Conservation (phyloP, 1,139 yeast species). For the Nakaseomyces kungkrabaensis region DNA sequence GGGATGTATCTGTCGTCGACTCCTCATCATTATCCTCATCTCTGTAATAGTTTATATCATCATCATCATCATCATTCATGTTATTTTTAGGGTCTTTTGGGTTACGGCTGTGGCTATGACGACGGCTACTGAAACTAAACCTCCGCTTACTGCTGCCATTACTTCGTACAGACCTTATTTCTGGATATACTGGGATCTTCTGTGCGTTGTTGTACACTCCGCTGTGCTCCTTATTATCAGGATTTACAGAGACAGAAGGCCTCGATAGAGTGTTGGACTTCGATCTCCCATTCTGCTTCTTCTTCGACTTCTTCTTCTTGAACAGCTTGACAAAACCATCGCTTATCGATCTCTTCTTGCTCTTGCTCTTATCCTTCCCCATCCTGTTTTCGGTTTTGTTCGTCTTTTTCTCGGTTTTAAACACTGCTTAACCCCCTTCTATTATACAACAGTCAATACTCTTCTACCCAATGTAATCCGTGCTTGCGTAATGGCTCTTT, state of each 20-base stretch:
- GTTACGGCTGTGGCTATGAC: background rate
- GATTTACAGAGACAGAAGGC: background rate
- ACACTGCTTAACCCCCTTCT: too few species aligned
- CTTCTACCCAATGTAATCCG: too few species aligned
- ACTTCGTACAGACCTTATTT: slow-evolving; percentile 2
- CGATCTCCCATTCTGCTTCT: background rate
- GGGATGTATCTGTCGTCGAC: background rate
- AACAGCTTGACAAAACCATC: slow-evolving; percentile 12
- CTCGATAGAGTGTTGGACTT: background rate
- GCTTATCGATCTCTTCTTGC: slow-evolving; percentile 9
- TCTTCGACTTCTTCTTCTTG: slow-evolving; percentile 6
- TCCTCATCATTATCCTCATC: background rate
- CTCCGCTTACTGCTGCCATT: background rate
- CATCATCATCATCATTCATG: slow-evolving; percentile 1
- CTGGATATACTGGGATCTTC: background rate
- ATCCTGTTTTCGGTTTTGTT: background rate
- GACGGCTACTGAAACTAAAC: background rate
- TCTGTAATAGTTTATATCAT: background rate
- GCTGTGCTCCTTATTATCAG: background rate
- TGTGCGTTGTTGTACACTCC: background rate
- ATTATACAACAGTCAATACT: too few species aligned
- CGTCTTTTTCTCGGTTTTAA: too few species aligned
- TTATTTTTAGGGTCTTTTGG: background rate
- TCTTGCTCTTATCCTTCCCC: slow-evolving; percentile 1
- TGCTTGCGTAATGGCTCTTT: too few species aligned